Evolutionary conservation across 2,329 filamentous ascomycete species (phyloP).

Genomic region (Thielaviopsis euricoi): DNA sequence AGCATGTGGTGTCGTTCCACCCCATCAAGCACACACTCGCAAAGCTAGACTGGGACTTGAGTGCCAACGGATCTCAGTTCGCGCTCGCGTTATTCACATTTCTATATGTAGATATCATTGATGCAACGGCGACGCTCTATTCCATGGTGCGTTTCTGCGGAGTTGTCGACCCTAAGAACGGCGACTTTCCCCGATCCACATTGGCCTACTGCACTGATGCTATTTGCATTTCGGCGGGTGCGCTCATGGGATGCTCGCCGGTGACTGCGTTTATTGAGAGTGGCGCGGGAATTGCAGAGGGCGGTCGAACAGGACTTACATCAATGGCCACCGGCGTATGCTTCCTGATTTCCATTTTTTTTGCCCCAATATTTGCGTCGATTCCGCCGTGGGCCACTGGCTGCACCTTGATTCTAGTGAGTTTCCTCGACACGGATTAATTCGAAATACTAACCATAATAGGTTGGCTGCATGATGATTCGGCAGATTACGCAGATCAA

Average conservation of each 20-base stretch:
- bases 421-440: constrained; percentile 12
- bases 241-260: constrained; percentile 60
- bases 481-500: constrained; percentile 59
- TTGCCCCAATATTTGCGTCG: constrained; percentile 77
- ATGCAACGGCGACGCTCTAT: constrained; percentile 74
- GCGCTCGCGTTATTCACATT: constrained; percentile 56
- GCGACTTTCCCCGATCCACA: constrained; percentile 76
- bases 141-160: constrained; percentile 77
- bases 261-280: constrained; percentile 80
- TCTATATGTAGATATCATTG: constrained; percentile 78
- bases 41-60: constrained; percentile 50
- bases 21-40: constrained; percentile 48
- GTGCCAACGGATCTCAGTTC: constrained; percentile 41
- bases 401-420: constrained; percentile 50
- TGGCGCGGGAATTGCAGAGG: constrained; percentile 80
- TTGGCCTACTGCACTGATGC: constrained; percentile 75
- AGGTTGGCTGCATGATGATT: constrained; percentile 65
- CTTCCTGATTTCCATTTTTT: constrained; percentile 80
- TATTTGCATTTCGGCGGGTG: constrained; percentile 59
- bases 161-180: constrained; percentile 63
- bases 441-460: neutral
- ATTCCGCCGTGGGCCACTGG: constrained; percentile 81
- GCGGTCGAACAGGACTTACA: constrained; percentile 71
- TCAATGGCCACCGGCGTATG: constrained; percentile 62
- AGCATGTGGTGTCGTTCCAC: constrained; percentile 53